phyloP scores from a whole-genome alignment of 2,329 filamentous ascomycete genomes.

The Claviceps sp. region DNA sequence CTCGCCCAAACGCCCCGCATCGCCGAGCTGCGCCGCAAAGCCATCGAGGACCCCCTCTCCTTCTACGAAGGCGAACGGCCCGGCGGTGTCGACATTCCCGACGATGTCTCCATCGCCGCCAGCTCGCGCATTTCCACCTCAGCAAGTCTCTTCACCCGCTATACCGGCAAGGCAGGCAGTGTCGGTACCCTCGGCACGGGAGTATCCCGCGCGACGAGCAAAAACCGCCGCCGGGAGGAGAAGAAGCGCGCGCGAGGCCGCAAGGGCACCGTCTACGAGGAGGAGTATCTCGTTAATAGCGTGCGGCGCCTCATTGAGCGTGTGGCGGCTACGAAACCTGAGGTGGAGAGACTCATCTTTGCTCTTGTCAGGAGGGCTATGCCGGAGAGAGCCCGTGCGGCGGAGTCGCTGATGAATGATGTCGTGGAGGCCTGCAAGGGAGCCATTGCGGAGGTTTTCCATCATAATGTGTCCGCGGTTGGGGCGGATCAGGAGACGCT shows the following conservation, averaged over 20 bases:
- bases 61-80: conserved; percentile 72
- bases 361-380: conserved; percentile 69
- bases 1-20: conserved; percentile 76
- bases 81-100: conserved; percentile 59
- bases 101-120: conserved; percentile 83
- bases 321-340: conserved; percentile 57
- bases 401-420: conserved; percentile 61
- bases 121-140: conserved; percentile 66
- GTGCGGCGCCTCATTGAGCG: conserved; percentile 73
- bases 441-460: conserved; percentile 60
- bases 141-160: conserved; percentile 84
- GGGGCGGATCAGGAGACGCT: no score
- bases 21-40: conserved; percentile 66
- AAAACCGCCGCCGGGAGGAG: conserved; percentile 82
- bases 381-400: conserved; percentile 71
- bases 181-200: conserved; percentile 58
- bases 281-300: conserved; percentile 89
- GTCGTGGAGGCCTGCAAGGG: conserved; percentile 56
- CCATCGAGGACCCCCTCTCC: conserved; percentile 69
- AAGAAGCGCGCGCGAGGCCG: conserved; percentile 88
- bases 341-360: conserved; percentile 62
- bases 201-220: conserved; percentile 66
- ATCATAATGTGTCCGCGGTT: background rate
- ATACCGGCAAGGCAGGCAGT: conserved; percentile 58
- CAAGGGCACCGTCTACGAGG: conserved; percentile 95